phyloP scores from a whole-genome alignment of 108 stramenopile genomes.

The Cyclotella distinguenda region DNA sequence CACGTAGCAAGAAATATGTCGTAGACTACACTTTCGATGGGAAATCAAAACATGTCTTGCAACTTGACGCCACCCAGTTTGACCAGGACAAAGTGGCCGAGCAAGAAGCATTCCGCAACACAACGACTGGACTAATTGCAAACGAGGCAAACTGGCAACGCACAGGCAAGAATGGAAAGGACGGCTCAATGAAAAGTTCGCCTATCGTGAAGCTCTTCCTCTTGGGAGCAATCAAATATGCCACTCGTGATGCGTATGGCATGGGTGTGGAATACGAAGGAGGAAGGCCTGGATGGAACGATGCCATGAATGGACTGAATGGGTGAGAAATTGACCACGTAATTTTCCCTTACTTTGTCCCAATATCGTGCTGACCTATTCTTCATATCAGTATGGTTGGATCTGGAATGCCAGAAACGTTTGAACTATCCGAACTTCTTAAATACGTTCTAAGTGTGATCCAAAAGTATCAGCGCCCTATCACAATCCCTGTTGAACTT shows the following conservation, averaged over 20 bases:
- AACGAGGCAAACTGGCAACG: conserved; percentile 92
- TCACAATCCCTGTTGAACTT: conserved; percentile 79
- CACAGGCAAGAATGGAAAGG: conserved; percentile 44
- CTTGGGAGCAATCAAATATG: conserved; percentile 84
- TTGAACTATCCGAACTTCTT: conserved; percentile 83
- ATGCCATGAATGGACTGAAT: conserved; percentile 96
- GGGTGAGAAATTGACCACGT: conserved; percentile 56
- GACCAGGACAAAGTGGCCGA: conserved; percentile 73
- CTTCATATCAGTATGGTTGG: conserved; percentile 65
- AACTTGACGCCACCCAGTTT: conserved; percentile 83
- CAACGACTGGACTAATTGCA: conserved; percentile 72
- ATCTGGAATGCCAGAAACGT: conserved; percentile 90
- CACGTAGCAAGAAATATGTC: conserved; percentile 87
- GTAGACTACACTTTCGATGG: conserved; percentile 84
- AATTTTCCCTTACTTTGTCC: too few species aligned
- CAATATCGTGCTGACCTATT: too few species aligned
- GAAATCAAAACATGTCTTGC: conserved; percentile 76
- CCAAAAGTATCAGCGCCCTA: conserved; percentile 64
- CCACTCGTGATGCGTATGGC: conserved; percentile 94
- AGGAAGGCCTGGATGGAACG: conserved; percentile 95
- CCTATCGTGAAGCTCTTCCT: conserved; percentile 81
- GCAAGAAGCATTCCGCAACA: conserved; percentile 76
- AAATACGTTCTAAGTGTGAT: conserved; percentile 78
- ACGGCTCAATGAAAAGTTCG: conserved; percentile 71
- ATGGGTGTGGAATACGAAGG: conserved; percentile 97